phyloP scores from a whole-genome alignment of 108 stramenopile genomes.

The Aureococcus anophagefferens region DNA sequence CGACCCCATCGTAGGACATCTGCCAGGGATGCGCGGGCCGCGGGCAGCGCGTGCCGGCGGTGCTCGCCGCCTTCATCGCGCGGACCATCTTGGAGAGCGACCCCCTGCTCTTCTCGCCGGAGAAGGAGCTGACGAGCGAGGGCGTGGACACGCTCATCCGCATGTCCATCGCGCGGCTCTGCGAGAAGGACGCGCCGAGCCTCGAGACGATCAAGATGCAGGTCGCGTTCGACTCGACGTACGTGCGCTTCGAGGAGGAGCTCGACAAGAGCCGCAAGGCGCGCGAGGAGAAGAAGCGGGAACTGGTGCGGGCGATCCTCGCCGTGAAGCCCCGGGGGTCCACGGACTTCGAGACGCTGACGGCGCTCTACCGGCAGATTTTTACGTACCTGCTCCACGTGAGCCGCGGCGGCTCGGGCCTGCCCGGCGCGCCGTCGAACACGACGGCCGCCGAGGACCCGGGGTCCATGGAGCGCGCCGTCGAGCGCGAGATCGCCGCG shows the following conservation, averaged over 20 bases:
- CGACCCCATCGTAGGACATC: no score
- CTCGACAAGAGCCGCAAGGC: neutral
- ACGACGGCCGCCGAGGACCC: slow-evolving; percentile 2
- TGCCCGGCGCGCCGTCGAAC: neutral
- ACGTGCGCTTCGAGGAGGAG: slow-evolving; percentile 15
- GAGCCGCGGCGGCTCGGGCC: neutral
- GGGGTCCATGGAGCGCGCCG: slow-evolving; percentile 2
- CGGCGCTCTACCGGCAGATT: slow-evolving; percentile 43
- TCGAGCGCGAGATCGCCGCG: slow-evolving; percentile 47
- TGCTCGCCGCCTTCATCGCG: slow-evolving; percentile 44
- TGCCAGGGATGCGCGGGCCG: slow-evolving; percentile 26
- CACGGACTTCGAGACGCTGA: slow-evolving; percentile 36
- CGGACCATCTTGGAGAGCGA: slow-evolving; percentile 13
- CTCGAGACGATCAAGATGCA: slow-evolving; percentile 52
- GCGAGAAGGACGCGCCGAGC: slow-evolving; percentile 22
- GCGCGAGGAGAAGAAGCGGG: slow-evolving; percentile 8
- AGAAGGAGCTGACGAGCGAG: slow-evolving; percentile 17
- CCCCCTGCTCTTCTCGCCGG: slow-evolving; percentile 7
- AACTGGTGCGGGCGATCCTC: slow-evolving; percentile 20
- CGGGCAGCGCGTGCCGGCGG: slow-evolving; percentile 27
- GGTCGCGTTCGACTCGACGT: slow-evolving; percentile 40
- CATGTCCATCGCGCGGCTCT: slow-evolving; percentile 13
- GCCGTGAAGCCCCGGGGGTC: slow-evolving; percentile 6
- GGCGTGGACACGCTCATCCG: slow-evolving; percentile 35
- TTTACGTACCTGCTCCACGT: slow-evolving; percentile 32